phyloP scores from a whole-genome alignment of 331 rosid species.

The Rhamnella rubrinervis region DNA sequence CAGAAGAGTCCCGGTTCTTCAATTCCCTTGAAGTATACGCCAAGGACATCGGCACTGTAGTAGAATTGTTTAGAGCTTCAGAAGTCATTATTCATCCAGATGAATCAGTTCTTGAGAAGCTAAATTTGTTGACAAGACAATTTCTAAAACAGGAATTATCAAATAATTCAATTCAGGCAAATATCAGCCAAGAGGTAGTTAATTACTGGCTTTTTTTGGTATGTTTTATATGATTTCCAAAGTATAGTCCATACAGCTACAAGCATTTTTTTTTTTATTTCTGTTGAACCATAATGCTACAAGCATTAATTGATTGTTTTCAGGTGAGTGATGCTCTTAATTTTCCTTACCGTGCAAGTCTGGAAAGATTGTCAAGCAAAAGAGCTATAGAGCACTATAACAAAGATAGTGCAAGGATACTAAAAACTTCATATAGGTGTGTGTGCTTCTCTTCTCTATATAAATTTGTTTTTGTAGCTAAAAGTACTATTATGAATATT shows the following conservation, averaged over 20 bases:
- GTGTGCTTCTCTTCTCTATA: slow-evolving; percentile 4
- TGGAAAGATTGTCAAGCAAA: slow-evolving; percentile 60
- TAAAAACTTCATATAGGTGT: slow-evolving; percentile 68
- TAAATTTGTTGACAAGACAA: slow-evolving; percentile 48
- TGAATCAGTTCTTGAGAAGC: slow-evolving; percentile 53
- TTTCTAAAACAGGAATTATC: slow-evolving; percentile 45
- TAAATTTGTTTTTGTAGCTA: no score
- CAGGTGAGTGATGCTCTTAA: slow-evolving; percentile 54
- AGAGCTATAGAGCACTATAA: slow-evolving; percentile 54
- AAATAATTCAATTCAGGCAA: slow-evolving; percentile 7
- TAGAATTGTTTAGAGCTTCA: slow-evolving; percentile 74
- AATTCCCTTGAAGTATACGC: slow-evolving; percentile 61
- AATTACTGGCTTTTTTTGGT: no score
- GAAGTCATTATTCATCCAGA: slow-evolving; percentile 49
- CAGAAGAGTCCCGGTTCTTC: slow-evolving; percentile 47
- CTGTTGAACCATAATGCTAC: background rate
- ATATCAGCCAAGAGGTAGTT: slow-evolving; percentile 61
- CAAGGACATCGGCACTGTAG: slow-evolving; percentile 53
- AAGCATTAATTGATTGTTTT: background rate
- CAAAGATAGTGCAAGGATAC: slow-evolving; percentile 44
- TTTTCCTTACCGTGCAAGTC: slow-evolving; percentile 50
- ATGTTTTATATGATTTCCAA: no score
- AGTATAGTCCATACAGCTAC: no score
- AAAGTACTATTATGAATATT: background rate
- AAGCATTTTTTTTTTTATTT: background rate